phyloP scores from a whole-genome alignment of 1,284 basidiomycete species.

The Marasmius tenuissimus region DNA sequence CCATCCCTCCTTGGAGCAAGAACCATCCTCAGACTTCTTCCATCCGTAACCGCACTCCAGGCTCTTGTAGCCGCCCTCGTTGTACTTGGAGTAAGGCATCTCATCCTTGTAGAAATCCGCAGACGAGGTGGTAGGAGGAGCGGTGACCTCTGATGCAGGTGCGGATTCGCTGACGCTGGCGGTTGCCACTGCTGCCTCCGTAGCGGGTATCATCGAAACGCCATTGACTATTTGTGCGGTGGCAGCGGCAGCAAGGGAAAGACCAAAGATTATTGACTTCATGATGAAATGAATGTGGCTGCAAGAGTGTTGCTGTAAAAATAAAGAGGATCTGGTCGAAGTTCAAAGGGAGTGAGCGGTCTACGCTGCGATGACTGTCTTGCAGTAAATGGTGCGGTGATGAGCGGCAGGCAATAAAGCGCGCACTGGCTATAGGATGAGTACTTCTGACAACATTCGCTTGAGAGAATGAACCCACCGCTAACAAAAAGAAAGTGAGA shows the following conservation, averaged over 20 bases:
- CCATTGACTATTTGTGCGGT: constrained; percentile 57
- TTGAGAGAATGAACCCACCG: constrained; percentile 30
- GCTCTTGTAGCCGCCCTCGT: constrained; percentile 59
- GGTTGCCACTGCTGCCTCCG: constrained; percentile 6
- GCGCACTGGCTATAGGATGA: not conserved
- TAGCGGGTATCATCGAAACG: constrained; percentile 44
- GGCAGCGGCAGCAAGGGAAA: constrained; percentile 55
- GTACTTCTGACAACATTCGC: not conserved
- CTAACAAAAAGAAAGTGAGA: constrained; percentile 37
- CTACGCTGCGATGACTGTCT: constrained; percentile 70
- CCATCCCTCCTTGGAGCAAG: constrained; percentile 56
- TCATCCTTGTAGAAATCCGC: constrained; percentile 36
- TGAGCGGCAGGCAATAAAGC: constrained; percentile 25
- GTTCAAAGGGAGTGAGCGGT: constrained; percentile 56
- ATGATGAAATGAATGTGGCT: constrained; percentile 49
- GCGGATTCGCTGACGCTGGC: constrained; percentile 12
- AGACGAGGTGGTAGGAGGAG: constrained; percentile 23
- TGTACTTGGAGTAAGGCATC: constrained; percentile 62
- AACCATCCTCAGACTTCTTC: constrained; percentile 52
- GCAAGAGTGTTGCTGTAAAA: constrained; percentile 32
- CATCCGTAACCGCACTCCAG: constrained; percentile 70
- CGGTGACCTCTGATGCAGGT: constrained; percentile 11
- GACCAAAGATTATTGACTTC: constrained; percentile 59
- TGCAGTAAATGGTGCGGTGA: constrained; percentile 45
- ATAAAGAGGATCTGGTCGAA: constrained; percentile 36